Conservation (phyloP, 306 rosid genomes). For the Vicia faba region DNA sequence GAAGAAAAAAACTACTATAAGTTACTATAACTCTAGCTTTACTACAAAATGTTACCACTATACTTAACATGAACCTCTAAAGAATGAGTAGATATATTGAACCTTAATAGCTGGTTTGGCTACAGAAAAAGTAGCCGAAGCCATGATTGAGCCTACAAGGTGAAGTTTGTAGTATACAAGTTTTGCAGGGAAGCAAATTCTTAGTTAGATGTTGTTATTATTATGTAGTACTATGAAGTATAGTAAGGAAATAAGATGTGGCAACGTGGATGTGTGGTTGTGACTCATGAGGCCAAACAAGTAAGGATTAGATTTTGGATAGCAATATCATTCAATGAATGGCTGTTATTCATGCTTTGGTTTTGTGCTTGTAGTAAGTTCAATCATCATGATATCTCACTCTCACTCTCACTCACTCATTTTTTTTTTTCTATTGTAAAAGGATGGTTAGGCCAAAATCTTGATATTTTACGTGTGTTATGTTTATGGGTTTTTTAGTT, state of each 20-base stretch:
- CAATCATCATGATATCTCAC: slow-evolving; percentile 30
- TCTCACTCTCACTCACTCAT: slow-evolving; percentile 30
- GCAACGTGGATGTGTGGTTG: slow-evolving; percentile 52
- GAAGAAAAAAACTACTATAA: not conserved
- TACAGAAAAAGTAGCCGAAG: slow-evolving; percentile 89
- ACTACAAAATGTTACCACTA: not conserved
- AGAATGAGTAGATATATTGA: not conserved
- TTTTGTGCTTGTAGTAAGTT: slow-evolving; percentile 21
- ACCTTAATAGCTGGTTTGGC: slow-evolving; percentile 95
- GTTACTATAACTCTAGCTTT: not conserved
- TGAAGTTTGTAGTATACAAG: slow-evolving; percentile 24
- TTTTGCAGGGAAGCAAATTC: not conserved
- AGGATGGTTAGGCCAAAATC: slow-evolving; percentile 37
- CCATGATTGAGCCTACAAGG: slow-evolving; percentile 56
- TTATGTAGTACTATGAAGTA: slow-evolving; percentile 37
- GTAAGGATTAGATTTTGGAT: slow-evolving; percentile 85
- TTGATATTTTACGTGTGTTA: not conserved
- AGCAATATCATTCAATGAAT: slow-evolving; percentile 62
- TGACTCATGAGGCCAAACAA: slow-evolving; percentile 45
- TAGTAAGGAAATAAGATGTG: slow-evolving; percentile 35
- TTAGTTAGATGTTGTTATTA: not conserved
- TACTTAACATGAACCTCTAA: not conserved
- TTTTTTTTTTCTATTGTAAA: not conserved
- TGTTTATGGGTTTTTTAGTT: not conserved
- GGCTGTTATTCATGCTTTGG: slow-evolving; percentile 56